Evolutionary conservation across 2,329 filamentous ascomycete species (phyloP).

Genomic region (Aspergillus ustus): DNA sequence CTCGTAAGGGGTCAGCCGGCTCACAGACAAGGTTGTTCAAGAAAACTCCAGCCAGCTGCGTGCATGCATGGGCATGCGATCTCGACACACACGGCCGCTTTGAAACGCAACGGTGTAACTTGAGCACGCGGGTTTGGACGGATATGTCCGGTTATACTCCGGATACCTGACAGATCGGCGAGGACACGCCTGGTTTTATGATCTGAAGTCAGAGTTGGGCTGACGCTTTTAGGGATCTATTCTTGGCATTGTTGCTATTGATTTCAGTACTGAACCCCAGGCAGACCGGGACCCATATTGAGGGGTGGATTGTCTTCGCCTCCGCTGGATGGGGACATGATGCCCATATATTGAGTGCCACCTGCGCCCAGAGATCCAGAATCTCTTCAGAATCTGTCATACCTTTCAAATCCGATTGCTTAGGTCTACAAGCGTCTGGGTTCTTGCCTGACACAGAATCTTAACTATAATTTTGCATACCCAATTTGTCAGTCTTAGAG

Average conservation of each 20-base stretch:
- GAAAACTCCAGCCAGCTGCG: not conserved
- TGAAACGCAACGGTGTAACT: conserved; percentile 23
- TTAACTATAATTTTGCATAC: not conserved
- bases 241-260: conserved; percentile 19
- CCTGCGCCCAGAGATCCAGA: conserved; percentile 8
- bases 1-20: conserved; percentile 12
- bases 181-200: conserved; percentile 1
- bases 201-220: conserved; percentile 16
- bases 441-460: conserved; percentile 2
- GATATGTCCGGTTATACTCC: conserved; percentile 15
- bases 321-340: conserved; percentile 6
- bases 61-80: conserved; percentile 2
- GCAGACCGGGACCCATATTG: not conserved
- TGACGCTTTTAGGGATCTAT: conserved; percentile 17
- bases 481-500: not conserved
- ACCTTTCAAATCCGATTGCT: not conserved
- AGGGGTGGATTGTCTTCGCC: conserved; percentile 10
- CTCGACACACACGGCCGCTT: conserved; percentile 7
- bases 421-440: conserved; percentile 1
- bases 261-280: conserved; percentile 13
- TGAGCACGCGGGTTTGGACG: conserved; percentile 16
- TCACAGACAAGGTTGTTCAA: not conserved
- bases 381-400: not conserved
- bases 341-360: conserved; percentile 14
- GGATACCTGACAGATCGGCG: conserved; percentile 17